Base-by-base conservation (phyloP, 352 stramenopile genomes). In the Phytophthora pistaciae region DNA sequence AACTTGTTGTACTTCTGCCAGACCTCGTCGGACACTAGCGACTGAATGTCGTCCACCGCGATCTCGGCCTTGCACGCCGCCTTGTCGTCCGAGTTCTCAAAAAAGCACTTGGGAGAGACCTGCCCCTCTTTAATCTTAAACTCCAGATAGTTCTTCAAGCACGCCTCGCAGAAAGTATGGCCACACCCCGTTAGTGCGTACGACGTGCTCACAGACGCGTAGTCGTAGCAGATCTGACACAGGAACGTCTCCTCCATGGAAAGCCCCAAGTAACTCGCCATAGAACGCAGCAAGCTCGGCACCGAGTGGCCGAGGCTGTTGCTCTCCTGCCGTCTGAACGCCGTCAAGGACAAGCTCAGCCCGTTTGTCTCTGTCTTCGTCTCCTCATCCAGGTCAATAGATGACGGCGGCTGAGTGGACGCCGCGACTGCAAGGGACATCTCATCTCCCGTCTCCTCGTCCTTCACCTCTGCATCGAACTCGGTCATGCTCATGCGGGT, bases 1-100 rank as follows among this genome's bases (percentile, higher is more conserved):
- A 97, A 92, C 61, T 85, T 92, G 66, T 78, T 66, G 58, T 94
- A 96, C 79, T 95, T 95, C 14, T 72, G 75, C 81, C 83, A 96
- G 0, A 86, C 60, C 3, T 82, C 65, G 1, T 82, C 58, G 1
- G 79, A 82, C n/a, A 93, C 71, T 20, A 87, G 59, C 9, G 68
- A 60, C n/a, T 64, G 69, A 25, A 92, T 86, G 33, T 92, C 87
- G 13, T 78, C 66, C 14, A 75, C 56, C 4, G 68, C 29, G 38
- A 95, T 84, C 3, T 78, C 66, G 5, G 60, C 68, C 11, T 76
- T 72, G 44, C 86, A 91, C n/a, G 77, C 69, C 1, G 54, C 59
- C 20, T 74, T 79, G 23, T 75, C 69, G 3, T 77, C 67, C 25
- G 70, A 62, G 16, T 79, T 73, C 38, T 81, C 66, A 53, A 77